Evolutionary conservation across 2,329 filamentous ascomycete species (phyloP), one percentile per base, ranked within the genome.

Genomic region (Penicillium corylophilum): DNA sequence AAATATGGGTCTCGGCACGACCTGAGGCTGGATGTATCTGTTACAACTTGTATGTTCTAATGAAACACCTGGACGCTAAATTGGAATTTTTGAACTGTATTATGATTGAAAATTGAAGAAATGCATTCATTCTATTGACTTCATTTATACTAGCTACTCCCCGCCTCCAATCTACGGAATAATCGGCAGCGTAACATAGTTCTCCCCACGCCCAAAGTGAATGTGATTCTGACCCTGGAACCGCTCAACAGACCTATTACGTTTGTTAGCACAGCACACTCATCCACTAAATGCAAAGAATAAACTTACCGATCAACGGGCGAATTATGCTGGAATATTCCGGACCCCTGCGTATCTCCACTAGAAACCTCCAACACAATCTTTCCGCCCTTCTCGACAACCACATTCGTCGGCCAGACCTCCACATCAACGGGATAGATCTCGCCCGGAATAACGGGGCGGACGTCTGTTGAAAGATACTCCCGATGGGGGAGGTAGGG

Each of bases 261-360:
- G n/a, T n/a, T n/a, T n/a, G n/a, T n/a, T n/a, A n/a, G n/a, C n/a
- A n/a, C 45, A 55, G 40, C 23, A 48, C 8, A 18, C 10, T 9
- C 2, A 10, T 5, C n/a, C 6, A 3, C 26, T 10, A 28, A 28
- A 28, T 28, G 7, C 26, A 28, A 28, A 9, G 12, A 9, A 1
- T 7, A 8, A 29, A 55, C 65, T 36, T 62, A 70, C 67, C 68
- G 61, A 44, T 71, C 68, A 39, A 50, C 48, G 1, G 74, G 69
- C 46, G 74, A 71, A 42, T 74, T 73, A 55, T 80, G 78, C 53
- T 66, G 64, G 61, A 80, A 81, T 39, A 78, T 71, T 0, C 77
- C 79, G 56, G 68, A 71, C 0, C 79, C 78, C 55, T 81, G 78
- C 0, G 79, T 82, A 65, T 82, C 78, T 6, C 74, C 75, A 43